Evolutionary conservation across 495 filamentous ascomycete species (phyloP).

Genomic region (Penicillium angulare): DNA sequence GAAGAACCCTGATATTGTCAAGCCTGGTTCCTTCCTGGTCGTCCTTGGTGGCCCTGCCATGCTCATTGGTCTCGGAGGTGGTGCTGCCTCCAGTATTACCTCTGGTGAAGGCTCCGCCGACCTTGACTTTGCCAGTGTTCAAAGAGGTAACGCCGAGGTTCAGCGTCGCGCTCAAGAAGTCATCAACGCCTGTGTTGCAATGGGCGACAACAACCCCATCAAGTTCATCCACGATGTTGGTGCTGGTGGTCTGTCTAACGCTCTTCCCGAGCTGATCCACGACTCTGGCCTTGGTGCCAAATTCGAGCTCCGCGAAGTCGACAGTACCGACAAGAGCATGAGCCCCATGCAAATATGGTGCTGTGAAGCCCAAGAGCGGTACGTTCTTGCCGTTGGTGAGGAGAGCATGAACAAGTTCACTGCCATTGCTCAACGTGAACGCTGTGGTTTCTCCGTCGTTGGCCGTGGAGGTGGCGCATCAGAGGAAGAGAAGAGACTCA

Average conservation of each 20-base stretch:
- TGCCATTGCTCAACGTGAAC: conserved; percentile 78
- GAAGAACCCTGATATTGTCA: conserved; percentile 74
- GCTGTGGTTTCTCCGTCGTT: conserved; percentile 92
- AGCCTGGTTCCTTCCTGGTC: conserved; percentile 80
- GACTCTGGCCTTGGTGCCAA: conserved; percentile 84
- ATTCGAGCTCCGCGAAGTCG: conserved; percentile 89
- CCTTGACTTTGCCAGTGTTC: conserved; percentile 93
- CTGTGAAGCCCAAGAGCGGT: conserved; percentile 93
- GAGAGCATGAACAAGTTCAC: conserved; percentile 80
- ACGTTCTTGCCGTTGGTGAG: conserved; percentile 79
- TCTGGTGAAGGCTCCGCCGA: conserved; percentile 87
- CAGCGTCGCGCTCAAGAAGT: conserved; percentile 94
- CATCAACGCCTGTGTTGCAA: conserved; percentile 85
- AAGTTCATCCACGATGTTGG: conserved; percentile 97
- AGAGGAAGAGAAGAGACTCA: conserved; percentile 64
- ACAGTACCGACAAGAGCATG: conserved; percentile 86
- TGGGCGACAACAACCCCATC: conserved; percentile 84
- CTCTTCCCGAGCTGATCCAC: conserved; percentile 85
- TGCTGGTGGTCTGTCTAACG: conserved; percentile 92
- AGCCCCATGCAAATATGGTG: conserved; percentile 97
- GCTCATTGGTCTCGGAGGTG: conserved; percentile 94
- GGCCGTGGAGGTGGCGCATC: conserved; percentile 66
- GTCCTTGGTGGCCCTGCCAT: conserved; percentile 95
- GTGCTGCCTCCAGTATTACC: conserved; percentile 86
- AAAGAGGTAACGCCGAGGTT: conserved; percentile 89